Base-by-base conservation (phyloP, 805 yeast species). In the Schizosaccharomyces octosporus region DNA sequence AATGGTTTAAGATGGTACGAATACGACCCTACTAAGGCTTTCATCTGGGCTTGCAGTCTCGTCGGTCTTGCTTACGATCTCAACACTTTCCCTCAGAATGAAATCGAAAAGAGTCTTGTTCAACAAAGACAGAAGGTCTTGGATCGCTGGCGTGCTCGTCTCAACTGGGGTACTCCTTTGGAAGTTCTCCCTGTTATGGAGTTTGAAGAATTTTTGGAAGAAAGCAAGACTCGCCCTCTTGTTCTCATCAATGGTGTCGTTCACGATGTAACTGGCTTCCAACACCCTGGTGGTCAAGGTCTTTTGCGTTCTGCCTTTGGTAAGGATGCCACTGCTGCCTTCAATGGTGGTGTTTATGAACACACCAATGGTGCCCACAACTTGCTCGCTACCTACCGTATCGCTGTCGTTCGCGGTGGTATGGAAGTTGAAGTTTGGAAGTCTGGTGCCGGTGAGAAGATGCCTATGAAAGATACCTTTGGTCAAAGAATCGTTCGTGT, bases 341-440 rank as follows among this genome's bases (percentile, higher is more conserved):
- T 89, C 72, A 87, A 84, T 70, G 97, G 97, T 27, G 97, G 95
- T 2, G 97, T 89, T 13, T 89, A 89, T 72, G 80, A 81, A 62
- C 97, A 89, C 71, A 84, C 93, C 66, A 87, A 90, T 62, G 97
- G 97, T 0, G 97, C 96, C 0, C 85, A 84, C 68, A 89, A 89
- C 72, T 72, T 89, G 63, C 74, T 89, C 63, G 94, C 95, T 1
- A 89, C 95, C 0, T 87, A 89, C 97, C 78, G 97, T 67, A 83
- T 89, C 17, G 95, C 95, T 0, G 89, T 85, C 31, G 75, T 85
- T 39, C 81, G 88, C 64, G 84, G 86, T 17, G 89, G 89, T 9
- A 79, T 85, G 64, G 90, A 87, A 66, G 84, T 81, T 64, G 84
- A 84, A 66, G 85, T 85, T 29, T 86, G 95, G 94, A 81, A 81